A percentile compares a stretch with the other conserved stretches of the same genome.
Evolutionary conservation across 225 moss, liverwort and hornwort species (phyloP).

Genomic region (Anthoceros angustus): DNA sequence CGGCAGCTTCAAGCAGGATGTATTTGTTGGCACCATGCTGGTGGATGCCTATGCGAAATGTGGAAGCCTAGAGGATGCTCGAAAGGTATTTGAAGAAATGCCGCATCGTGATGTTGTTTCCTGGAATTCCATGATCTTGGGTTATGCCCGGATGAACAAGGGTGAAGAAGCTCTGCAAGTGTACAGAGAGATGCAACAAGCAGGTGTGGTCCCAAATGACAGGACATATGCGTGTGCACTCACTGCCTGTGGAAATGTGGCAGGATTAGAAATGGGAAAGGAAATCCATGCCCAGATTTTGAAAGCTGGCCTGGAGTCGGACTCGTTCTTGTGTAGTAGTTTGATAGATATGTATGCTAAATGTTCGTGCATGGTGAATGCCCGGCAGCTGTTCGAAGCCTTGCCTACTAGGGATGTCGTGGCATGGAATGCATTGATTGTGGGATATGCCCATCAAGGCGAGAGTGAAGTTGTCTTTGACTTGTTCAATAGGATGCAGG

Average conservation of each 20-base stretch:
- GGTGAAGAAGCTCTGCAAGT: not conserved
- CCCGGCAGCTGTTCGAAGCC: not conserved
- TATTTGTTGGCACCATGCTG: not conserved
- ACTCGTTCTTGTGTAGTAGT: not conserved
- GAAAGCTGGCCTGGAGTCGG: not conserved
- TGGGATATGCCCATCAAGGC: not conserved
- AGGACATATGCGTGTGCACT: not conserved
- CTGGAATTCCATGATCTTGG: not conserved
- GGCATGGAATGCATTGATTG: constrained; percentile 4
- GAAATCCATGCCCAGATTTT: not conserved
- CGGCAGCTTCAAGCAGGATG: not conserved
- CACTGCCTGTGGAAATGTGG: not conserved
- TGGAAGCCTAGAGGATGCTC: not conserved
- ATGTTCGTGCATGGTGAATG: not conserved
- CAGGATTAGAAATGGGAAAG: not conserved
- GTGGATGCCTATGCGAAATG: not conserved
- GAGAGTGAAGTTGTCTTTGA: not conserved
- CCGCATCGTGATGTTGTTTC: constrained; percentile 1
- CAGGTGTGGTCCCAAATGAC: not conserved
- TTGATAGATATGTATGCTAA: not conserved
- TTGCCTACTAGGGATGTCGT: not conserved
- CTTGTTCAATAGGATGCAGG: not conserved
- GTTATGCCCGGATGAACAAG: not conserved
- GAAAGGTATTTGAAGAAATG: not conserved
- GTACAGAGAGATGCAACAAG: not conserved